Percentiles rank a stretch among this genome's conserved stretches.
Evolutionary conservation across 2,329 filamentous ascomycete genomes (phyloP).

Genomic region (Epichloe brachyelytri): DNA sequence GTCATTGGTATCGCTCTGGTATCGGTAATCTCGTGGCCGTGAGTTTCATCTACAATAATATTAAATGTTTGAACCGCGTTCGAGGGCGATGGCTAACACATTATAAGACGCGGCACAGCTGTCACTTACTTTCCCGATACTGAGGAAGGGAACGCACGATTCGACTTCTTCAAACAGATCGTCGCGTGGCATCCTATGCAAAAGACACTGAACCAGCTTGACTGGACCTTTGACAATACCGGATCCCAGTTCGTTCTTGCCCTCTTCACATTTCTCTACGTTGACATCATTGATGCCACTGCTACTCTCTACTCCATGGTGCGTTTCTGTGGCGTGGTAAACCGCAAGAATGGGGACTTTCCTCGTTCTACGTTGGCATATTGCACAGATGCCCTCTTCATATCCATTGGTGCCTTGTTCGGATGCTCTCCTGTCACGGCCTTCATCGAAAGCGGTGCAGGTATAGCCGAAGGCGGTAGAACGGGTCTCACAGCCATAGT

Average conservation of each 20-base stretch:
- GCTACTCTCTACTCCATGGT: conserved; percentile 75
- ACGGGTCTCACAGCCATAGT: conserved; percentile 61
- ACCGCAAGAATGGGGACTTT: conserved; percentile 62
- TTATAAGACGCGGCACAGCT: conserved; percentile 43
- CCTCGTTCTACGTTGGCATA: conserved; percentile 74
- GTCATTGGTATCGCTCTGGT: conserved; percentile 61
- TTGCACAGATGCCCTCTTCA: conserved; percentile 56
- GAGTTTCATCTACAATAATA: conserved; percentile 17
- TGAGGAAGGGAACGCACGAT: conserved; percentile 47
- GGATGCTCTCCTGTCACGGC: conserved; percentile 60
- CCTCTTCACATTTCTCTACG: conserved; percentile 66
- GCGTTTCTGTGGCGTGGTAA: conserved; percentile 54
- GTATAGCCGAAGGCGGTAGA: conserved; percentile 61
- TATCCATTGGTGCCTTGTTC: conserved; percentile 57
- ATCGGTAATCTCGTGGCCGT: conserved; percentile 64
- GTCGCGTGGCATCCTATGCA: conserved; percentile 60
- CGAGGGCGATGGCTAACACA: background rate
- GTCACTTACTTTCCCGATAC: conserved; percentile 64
- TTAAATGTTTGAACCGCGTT: too few relatives aligned
- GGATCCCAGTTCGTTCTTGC: conserved; percentile 54
- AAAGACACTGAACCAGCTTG: conserved; percentile 47
- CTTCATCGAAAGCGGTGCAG: conserved; percentile 64
- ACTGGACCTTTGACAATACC: conserved; percentile 48
- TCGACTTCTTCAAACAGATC: conserved; percentile 61
- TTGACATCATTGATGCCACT: conserved; percentile 68